phyloP scores from a whole-genome alignment of 2,329 filamentous ascomycete genomes.

The Endocalyx cinctus region DNA sequence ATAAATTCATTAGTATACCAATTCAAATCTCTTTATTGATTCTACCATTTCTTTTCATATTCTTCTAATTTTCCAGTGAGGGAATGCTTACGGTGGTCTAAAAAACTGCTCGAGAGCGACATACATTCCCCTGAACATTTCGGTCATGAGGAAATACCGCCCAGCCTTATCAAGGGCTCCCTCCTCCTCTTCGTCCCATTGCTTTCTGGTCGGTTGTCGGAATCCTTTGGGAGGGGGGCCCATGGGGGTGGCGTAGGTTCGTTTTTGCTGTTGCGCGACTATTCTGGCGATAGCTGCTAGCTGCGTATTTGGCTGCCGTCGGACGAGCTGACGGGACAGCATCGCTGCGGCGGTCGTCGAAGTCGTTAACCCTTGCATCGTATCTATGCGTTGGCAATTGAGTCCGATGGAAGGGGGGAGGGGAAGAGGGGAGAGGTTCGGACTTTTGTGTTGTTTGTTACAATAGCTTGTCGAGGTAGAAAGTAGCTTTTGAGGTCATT shows the following conservation, averaged over 20 bases:
- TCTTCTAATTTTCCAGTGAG: too few species aligned
- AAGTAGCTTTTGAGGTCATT: constrained; percentile 21
- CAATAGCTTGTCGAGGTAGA: constrained; percentile 9
- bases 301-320: constrained; percentile 20
- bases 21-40: too few species aligned
- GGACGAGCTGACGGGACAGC: constrained; percentile 28
- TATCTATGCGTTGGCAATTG: constrained; percentile 14
- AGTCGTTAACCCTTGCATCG: constrained; percentile 28
- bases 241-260: constrained; percentile 60
- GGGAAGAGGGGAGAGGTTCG: constrained; percentile 12
- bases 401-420: constrained; percentile 7
- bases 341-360: constrained; percentile 19
- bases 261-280: constrained; percentile 24
- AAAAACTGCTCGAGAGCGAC: constrained; percentile 97
- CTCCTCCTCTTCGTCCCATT: constrained; percentile 79
- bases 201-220: constrained; percentile 65
- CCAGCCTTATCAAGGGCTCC: constrained; percentile 76
- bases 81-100: constrained; percentile 78
- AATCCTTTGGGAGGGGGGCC: constrained; percentile 79
- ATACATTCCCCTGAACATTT: constrained; percentile 98
- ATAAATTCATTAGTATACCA: too few species aligned
- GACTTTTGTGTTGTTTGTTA: constrained; percentile 10
- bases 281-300: constrained; percentile 21
- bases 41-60: too few species aligned
- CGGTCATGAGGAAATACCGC: constrained; percentile 91